phyloP scores from a whole-genome alignment of 352 stramenopile species.

The Globisporangium cylindrosporum region DNA sequence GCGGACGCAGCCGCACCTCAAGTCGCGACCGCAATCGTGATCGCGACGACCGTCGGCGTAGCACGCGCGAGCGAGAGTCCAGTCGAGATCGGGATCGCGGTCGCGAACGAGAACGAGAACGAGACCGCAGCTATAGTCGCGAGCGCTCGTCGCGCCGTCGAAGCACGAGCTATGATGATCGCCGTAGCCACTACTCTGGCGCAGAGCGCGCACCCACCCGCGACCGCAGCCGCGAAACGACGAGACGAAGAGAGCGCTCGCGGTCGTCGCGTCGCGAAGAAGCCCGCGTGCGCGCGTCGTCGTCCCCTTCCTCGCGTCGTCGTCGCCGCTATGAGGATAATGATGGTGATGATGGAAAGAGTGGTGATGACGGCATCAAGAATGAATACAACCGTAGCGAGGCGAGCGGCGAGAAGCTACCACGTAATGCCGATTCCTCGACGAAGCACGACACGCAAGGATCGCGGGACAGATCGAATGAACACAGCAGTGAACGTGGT shows the following conservation, averaged over 20 bases:
- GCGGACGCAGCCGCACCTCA: slow-evolving; percentile 9
- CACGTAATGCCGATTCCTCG: neutral
- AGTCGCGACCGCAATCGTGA: slow-evolving; percentile 8
- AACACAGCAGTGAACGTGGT: neutral
- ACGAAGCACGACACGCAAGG: neutral
- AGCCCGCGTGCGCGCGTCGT: neutral
- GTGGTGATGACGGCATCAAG: neutral
- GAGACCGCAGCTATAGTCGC: slow-evolving; percentile 10
- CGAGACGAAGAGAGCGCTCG: slow-evolving; percentile 5
- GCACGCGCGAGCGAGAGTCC: slow-evolving; percentile 11
- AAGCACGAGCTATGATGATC: slow-evolving; percentile 10
- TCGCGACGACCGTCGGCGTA: neutral
- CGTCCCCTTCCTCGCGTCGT: neutral
- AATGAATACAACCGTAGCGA: neutral
- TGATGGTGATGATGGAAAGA: neutral
- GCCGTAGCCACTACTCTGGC: neutral
- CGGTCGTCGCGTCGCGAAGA: slow-evolving; percentile 1
- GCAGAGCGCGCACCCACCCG: neutral
- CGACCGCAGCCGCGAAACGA: slow-evolving; percentile 7
- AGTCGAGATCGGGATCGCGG: slow-evolving; percentile 26
- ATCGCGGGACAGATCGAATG: neutral
- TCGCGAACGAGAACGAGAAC: slow-evolving; percentile 9
- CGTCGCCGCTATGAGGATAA: neutral
- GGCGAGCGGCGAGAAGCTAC: neutral
- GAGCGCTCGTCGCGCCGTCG: slow-evolving; percentile 15